phyloP scores from a whole-genome alignment of 164 flowering plant species.

The Vitis rupestris region DNA sequence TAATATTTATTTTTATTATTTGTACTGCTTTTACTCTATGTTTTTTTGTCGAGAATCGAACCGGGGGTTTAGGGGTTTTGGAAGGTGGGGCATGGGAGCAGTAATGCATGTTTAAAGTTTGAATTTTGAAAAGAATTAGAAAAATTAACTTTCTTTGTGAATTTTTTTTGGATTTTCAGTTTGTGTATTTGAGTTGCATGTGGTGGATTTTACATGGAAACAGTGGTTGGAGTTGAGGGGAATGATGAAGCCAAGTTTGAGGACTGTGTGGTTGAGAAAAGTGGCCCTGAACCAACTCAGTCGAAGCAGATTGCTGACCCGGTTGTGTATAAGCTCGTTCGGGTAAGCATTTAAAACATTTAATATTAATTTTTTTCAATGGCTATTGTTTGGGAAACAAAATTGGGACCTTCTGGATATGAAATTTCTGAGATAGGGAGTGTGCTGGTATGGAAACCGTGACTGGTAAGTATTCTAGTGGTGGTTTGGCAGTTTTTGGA shows the following conservation, averaged over 20 bases:
- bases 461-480: too few species aligned
- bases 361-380: too few species aligned
- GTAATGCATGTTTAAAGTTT: not conserved
- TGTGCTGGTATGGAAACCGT: too few species aligned
- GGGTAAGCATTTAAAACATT: slow-evolving; percentile 32
- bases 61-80: not conserved
- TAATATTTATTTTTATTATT: not conserved
- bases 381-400: too few species aligned
- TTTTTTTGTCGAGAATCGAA: not conserved
- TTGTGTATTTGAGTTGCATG: slow-evolving; percentile 44
- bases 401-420: too few species aligned
- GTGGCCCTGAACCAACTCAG: slow-evolving; percentile 24
- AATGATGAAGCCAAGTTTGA: slow-evolving; percentile 31
- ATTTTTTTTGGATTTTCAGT: slow-evolving; percentile 27
- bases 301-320: slow-evolving; percentile 48
- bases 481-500: too few species aligned
- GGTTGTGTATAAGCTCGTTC: slow-evolving; percentile 75
- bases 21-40: not conserved
- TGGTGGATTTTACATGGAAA: slow-evolving; percentile 66
- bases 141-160: slow-evolving; percentile 4
- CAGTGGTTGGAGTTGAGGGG: slow-evolving; percentile 46
- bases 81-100: not conserved
- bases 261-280: slow-evolving; percentile 23
- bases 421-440: too few species aligned
- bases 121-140: not conserved